Evolutionary conservation across 2,329 filamentous ascomycete genomes (phyloP).

Genomic region (Xylariaceae sp.): DNA sequence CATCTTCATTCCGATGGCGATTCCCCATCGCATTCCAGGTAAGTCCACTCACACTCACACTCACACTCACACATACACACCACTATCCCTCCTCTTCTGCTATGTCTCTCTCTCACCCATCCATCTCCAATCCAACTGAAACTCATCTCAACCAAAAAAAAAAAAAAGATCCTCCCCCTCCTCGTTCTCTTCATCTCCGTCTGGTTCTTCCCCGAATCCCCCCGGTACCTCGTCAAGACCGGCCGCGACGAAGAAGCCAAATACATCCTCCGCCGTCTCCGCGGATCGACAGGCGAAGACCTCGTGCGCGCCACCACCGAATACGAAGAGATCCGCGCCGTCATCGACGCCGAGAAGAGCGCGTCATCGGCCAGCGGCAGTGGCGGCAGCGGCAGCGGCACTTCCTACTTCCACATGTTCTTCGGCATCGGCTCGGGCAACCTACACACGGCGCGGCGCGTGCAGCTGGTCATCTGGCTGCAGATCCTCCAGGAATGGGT

Average conservation of each 20-base stretch:
- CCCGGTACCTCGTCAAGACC: constrained; percentile 60
- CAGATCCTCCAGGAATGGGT: constrained; percentile 68
- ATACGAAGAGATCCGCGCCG: constrained; percentile 61
- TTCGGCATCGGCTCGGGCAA: constrained; percentile 60
- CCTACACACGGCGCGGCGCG: constrained; percentile 60
- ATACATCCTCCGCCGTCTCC: constrained; percentile 58
- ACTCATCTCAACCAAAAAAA: no score
- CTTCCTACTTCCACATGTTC: constrained; percentile 60
- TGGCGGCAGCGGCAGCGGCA: constrained; percentile 36
- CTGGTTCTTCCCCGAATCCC: constrained; percentile 66
- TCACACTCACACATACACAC: no score
- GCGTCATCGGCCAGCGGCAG: constrained; percentile 32
- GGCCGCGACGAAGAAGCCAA: constrained; percentile 62
- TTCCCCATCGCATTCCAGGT: constrained; percentile 17
- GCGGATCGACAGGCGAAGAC: constrained; percentile 52
- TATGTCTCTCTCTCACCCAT: no score
- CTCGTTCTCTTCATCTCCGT: constrained; percentile 49
- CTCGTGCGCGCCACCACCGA: constrained; percentile 53
- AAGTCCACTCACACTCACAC: background rate
- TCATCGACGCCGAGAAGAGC: constrained; percentile 58
- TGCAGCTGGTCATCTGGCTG: constrained; percentile 65
- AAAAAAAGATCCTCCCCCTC: constrained; percentile 49
- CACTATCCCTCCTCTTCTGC: no score
- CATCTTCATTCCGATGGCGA: constrained; percentile 11
- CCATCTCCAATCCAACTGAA: no score